Evolutionary conservation across 495 filamentous ascomycete genomes (phyloP).

Genomic region (Trichocladium antarcticum): DNA sequence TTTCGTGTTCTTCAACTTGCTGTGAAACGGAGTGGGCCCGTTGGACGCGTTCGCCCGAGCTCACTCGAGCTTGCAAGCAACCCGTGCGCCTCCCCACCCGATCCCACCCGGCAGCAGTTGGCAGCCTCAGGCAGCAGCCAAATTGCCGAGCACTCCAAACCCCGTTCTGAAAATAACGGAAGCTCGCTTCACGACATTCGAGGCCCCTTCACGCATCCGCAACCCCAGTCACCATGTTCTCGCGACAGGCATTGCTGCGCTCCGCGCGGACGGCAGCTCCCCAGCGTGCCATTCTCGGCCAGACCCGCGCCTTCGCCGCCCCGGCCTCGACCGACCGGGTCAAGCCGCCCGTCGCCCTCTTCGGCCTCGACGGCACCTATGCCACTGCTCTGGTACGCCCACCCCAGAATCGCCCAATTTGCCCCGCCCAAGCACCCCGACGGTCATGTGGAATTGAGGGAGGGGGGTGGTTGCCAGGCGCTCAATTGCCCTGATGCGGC

Average conservation of each 20-base stretch:
- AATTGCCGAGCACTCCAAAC: conserved; percentile 28
- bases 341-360: conserved; percentile 82
- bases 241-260: conserved; percentile 49
- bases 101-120: conserved; percentile 6
- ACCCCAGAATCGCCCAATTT: conserved; percentile 15
- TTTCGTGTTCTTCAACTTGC: neutral
- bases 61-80: neutral
- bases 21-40: neutral
- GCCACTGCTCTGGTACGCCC: conserved; percentile 86
- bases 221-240: conserved; percentile 45
- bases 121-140: conserved; percentile 25
- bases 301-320: conserved; percentile 62
- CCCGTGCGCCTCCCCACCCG: neutral
- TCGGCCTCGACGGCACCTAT: conserved; percentile 95
- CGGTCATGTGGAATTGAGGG: neutral
- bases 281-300: conserved; percentile 31
- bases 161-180: conserved; percentile 25
- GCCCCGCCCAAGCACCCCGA: neutral
- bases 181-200: conserved; percentile 28
- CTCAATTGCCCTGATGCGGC: neutral
- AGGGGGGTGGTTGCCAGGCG: neutral
- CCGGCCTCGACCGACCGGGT: conserved; percentile 49
- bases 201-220: conserved; percentile 23
- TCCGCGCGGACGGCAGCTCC: conserved; percentile 47
- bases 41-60: no score